Conservation (phyloP, 768 basidiomycete genomes). For the Stropharia rugosoannulata region DNA sequence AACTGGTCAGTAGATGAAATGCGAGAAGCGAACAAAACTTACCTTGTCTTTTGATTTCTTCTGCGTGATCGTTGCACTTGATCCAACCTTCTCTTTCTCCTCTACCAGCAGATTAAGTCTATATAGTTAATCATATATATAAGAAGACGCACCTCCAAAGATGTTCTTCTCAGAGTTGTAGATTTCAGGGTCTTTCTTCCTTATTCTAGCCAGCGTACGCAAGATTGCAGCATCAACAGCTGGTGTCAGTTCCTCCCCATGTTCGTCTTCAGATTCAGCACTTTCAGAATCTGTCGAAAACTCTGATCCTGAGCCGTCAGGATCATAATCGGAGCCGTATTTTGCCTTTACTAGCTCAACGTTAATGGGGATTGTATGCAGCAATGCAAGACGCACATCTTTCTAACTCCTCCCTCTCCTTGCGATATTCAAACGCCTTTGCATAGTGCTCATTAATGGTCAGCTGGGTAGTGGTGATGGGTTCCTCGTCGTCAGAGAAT, state of each 20-base stretch:
- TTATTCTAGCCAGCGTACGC: slow-evolving; percentile 83
- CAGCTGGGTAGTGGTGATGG: slow-evolving; percentile 17
- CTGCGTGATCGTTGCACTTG: slow-evolving; percentile 19
- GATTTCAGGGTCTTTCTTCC: slow-evolving; percentile 79
- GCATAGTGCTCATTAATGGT: slow-evolving; percentile 45
- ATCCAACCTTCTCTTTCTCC: slow-evolving; percentile 55
- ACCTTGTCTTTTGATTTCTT: slow-evolving; percentile 54
- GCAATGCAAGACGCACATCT: slow-evolving; percentile 50
- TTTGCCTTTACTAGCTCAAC: slow-evolving; percentile 67
- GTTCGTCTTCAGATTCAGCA: slow-evolving; percentile 87
- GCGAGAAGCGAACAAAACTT: slow-evolving; percentile 4
- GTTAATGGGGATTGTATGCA: not conserved
- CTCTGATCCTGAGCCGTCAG: slow-evolving; percentile 43
- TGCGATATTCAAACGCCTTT: slow-evolving; percentile 79
- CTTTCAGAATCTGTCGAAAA: slow-evolving; percentile 66
- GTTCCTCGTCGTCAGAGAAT: slow-evolving; percentile 25
- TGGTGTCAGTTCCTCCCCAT: slow-evolving; percentile 93
- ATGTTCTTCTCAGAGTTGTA: slow-evolving; percentile 72
- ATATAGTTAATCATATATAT: not conserved
- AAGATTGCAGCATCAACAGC: slow-evolving; percentile 93
- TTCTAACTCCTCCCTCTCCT: slow-evolving; percentile 82
- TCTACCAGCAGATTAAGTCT: slow-evolving; percentile 36
- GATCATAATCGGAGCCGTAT: slow-evolving; percentile 75
- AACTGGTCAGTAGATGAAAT: not conserved
- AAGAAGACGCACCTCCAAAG: slow-evolving; percentile 62